Conservation (phyloP, 2,329 filamentous ascomycete genomes). For the Penicillium sp. region DNA sequence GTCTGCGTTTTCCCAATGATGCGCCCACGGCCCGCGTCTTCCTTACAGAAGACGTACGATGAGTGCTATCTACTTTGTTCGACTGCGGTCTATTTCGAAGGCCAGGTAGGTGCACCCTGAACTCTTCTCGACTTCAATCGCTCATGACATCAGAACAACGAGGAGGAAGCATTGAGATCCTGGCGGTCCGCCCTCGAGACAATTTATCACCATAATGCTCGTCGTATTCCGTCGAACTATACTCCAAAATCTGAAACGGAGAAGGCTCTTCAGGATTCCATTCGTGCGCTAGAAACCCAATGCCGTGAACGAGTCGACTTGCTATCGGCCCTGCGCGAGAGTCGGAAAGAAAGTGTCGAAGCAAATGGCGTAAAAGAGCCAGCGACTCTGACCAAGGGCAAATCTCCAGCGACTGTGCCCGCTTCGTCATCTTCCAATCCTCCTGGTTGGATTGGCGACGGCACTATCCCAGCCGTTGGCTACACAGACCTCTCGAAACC, state of each 20-base stretch:
- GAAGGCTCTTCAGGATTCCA: slow-evolving; percentile 76
- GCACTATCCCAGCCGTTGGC: slow-evolving; percentile 78
- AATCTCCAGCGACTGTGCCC: slow-evolving; percentile 22
- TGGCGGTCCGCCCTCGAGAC: slow-evolving; percentile 89
- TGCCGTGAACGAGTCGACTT: slow-evolving; percentile 93
- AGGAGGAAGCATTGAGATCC: slow-evolving; percentile 84
- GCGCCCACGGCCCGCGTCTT: slow-evolving; percentile 65
- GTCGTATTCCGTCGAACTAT: slow-evolving; percentile 71
- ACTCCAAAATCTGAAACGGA: slow-evolving; percentile 80
- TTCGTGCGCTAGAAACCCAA: slow-evolving; percentile 82
- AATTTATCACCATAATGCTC: slow-evolving; percentile 84
- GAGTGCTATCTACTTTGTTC: slow-evolving; percentile 94
- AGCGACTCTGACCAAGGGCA: slow-evolving; percentile 33
- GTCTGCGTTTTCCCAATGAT: slow-evolving; percentile 47
- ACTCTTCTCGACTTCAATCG: slow-evolving; percentile 6
- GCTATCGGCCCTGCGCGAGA: slow-evolving; percentile 76
- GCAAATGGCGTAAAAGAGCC: slow-evolving; percentile 28
- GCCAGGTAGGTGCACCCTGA: slow-evolving; percentile 64
- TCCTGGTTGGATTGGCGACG: slow-evolving; percentile 73
- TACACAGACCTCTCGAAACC: slow-evolving; percentile 83
- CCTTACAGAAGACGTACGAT: slow-evolving; percentile 96
- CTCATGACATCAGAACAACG: slow-evolving; percentile 70
- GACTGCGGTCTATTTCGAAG: slow-evolving; percentile 94
- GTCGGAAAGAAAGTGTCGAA: slow-evolving; percentile 54
- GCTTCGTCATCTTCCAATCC: slow-evolving; percentile 29